phyloP scores from a whole-genome alignment of 305 asterid species.

The Striga hermonthica region DNA sequence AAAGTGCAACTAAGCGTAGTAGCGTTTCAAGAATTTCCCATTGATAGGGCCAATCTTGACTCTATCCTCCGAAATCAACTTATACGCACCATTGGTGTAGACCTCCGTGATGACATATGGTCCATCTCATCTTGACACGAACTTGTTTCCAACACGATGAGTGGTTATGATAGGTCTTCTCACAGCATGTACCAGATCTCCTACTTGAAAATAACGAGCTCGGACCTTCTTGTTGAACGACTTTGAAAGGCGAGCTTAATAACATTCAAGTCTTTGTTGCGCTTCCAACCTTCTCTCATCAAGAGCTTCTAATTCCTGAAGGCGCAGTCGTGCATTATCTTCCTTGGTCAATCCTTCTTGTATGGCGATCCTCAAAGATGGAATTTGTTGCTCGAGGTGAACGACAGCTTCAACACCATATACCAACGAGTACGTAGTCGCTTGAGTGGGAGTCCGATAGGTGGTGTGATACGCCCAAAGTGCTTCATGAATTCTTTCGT shows the following conservation, averaged over 20 bases:
- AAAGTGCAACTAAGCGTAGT: too few relatives aligned
- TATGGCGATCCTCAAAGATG: background rate
- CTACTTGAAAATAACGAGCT: background rate
- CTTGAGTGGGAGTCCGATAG: conserved; percentile 7
- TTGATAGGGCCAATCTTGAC: background rate
- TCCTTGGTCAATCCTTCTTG: background rate
- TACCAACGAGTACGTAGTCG: background rate
- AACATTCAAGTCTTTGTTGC: background rate
- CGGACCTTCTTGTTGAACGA: background rate
- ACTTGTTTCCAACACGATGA: too few relatives aligned
- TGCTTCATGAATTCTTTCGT: background rate
- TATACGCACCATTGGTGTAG: background rate
- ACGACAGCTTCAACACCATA: background rate
- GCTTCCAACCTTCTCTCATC: conserved; percentile 5
- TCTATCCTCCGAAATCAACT: background rate
- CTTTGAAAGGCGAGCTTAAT: background rate
- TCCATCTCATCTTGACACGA: background rate
- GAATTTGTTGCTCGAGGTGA: background rate
- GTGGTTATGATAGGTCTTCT: too few relatives aligned
- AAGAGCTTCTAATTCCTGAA: background rate
- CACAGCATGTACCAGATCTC: background rate
- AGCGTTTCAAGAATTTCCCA: background rate
- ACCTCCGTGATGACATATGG: background rate
- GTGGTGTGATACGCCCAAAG: background rate
- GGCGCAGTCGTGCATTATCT: background rate